These are phyloP conservation scores for Ceratocystis eucalypticola DNA, from an alignment of 2,329 filamentous ascomycete genomes.

Conservation along the genomic window DNA sequence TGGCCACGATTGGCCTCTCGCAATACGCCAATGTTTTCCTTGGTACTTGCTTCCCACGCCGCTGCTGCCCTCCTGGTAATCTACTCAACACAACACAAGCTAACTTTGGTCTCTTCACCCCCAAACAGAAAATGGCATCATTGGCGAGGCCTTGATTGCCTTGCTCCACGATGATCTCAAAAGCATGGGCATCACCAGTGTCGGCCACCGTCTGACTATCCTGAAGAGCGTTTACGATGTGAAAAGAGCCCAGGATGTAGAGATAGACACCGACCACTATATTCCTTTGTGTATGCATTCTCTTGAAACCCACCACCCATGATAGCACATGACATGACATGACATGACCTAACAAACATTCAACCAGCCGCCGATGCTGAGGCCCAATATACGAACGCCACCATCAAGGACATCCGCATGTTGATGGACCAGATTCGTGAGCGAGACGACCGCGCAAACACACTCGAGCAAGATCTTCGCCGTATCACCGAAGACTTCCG, in stretches of 20 bases:
- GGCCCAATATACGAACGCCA: conserved; percentile 71
- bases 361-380: conserved; percentile 71
- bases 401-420: conserved; percentile 82
- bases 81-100: background rate
- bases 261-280: conserved; percentile 85
- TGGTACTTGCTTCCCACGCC: conserved; percentile 38
- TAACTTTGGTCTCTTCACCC: conserved; percentile 11
- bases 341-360: conserved; percentile 16
- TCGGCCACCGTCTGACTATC: conserved; percentile 87
- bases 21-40: conserved; percentile 76
- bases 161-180: conserved; percentile 87
- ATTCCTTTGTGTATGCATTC: conserved; percentile 66
- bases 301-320: background rate
- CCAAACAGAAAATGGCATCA: conserved; percentile 72
- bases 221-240: conserved; percentile 93
- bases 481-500: conserved; percentile 79
- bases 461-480: conserved; percentile 70
- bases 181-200: conserved; percentile 83
- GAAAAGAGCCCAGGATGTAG: conserved; percentile 85
- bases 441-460: conserved; percentile 77
- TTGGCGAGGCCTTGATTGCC: conserved; percentile 78
- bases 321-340: background rate
- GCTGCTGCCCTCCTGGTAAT: too few species aligned
- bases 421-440: conserved; percentile 80
- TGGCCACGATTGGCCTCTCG: conserved; percentile 61